Base-by-base conservation (phyloP, 495 filamentous ascomycete genomes). In the Peziza echinospora region DNA sequence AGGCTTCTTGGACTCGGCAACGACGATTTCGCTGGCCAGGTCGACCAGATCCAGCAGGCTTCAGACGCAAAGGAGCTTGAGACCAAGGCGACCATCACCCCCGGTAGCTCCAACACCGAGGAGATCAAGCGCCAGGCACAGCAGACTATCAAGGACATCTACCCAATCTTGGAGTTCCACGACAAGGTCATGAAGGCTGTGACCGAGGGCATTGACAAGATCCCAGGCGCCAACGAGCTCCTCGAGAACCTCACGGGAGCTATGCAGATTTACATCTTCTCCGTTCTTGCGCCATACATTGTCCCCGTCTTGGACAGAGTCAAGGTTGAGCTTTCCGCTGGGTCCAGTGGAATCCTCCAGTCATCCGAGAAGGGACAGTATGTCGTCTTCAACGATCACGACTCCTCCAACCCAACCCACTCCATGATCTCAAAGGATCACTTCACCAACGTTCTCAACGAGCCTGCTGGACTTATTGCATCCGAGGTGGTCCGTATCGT, bases 351-450 rank as follows among this genome's bases (percentile, higher is more conserved):
- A 55, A 75, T 93, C 50, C 85, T 93, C 46, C 68, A 80, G 51
- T 78, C 73, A 60, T 81, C 77, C 57, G 70, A 76, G 60, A 73
- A 80, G 26, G 76, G 85, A 60, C 84, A 93, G 59, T 73, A 77
- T 48, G 71, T 82, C 45, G 82, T 93, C 22, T 93, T 91, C 63
- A 59, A 79, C 17, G 76, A 93, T 51, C 77, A 84, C 48, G 45
- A 64, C 28, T 78, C 60, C 44, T 71, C 73, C 11, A 77, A 93
- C 58, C 84, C 84, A 1, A 93, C 84, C 4, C 84, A 93, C 60
- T 85, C 80, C 9, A 87, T 92, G 79, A 71, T 93, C 17, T 81
- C 81, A 26, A 93, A 93, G 65, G 84, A 91, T 53, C 84, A 92
- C 57, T 92, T 89, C 61, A 77, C 76, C 43, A 83, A 84, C 54